Conservation (phyloP, 257 asterid species). For the Salvia splendens region DNA sequence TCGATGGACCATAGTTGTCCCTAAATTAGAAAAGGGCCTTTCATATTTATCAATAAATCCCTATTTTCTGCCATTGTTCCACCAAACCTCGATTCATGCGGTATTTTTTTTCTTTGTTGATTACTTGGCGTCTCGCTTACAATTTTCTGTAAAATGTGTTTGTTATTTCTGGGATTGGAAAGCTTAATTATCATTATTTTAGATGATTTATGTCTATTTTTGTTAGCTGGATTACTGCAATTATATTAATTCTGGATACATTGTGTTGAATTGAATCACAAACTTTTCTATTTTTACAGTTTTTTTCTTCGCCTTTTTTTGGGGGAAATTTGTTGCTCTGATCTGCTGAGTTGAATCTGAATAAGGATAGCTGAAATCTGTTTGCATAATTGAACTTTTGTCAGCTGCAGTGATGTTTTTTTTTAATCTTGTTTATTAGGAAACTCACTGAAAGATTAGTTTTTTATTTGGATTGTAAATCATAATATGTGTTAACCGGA, state of each 20-base stretch:
- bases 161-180: neutral
- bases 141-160: conserved; percentile 10
- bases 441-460: neutral
- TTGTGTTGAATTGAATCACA: neutral
- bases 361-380: neutral
- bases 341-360: conserved; percentile 5
- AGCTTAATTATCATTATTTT: conserved; percentile 20
- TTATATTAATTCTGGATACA: neutral
- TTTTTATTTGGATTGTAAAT: neutral
- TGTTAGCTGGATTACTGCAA: neutral
- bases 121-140: neutral
- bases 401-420: neutral
- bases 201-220: neutral
- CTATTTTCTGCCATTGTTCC: conserved; percentile 19
- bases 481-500: neutral
- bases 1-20: conserved; percentile 22
- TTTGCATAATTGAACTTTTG: conserved; percentile 6
- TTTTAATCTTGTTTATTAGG: conserved; percentile 1
- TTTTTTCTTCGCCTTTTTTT: neutral
- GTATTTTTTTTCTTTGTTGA: conserved; percentile 21
- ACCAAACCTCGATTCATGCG: conserved; percentile 4
- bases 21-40: conserved; percentile 22
- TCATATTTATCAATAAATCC: neutral
- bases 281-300: neutral
- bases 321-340: conserved; percentile 4